A percentile compares a stretch with the other conserved stretches of the same genome.
Conservation (phyloP, 495 filamentous ascomycete species). For the Talaromyces ruber region DNA sequence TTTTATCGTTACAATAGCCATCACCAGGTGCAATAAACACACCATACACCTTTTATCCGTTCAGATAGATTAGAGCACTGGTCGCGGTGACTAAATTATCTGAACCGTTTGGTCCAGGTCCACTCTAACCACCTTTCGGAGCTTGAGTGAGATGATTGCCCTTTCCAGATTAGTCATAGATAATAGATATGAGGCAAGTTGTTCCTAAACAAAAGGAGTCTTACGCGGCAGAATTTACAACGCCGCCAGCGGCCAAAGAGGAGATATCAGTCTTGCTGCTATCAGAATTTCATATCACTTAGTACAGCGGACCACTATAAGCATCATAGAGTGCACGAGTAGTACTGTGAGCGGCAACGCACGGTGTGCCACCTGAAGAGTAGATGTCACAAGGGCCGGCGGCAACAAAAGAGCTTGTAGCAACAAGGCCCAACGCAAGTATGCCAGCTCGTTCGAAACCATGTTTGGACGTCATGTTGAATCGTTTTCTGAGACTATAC, state of each 20-base stretch:
- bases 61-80: constrained; percentile 46
- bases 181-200: constrained; percentile 48
- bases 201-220: constrained; percentile 48
- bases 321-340: constrained; percentile 48
- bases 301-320: constrained; percentile 44
- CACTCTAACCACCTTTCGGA: constrained; percentile 40
- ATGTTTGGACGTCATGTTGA: constrained; percentile 26
- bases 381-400: constrained; percentile 51
- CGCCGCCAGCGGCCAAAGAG: constrained; percentile 41
- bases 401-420: constrained; percentile 27
- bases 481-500: not conserved
- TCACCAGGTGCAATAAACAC: constrained; percentile 47
- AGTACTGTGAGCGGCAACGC: constrained; percentile 50
- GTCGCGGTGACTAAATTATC: constrained; percentile 46
- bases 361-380: constrained; percentile 41
- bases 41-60: constrained; percentile 49
- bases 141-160: constrained; percentile 50
- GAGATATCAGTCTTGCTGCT: constrained; percentile 33
- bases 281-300: constrained; percentile 45
- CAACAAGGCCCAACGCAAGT: constrained; percentile 30
- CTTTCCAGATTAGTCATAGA: constrained; percentile 51
- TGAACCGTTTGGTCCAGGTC: constrained; percentile 42
- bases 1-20: constrained; percentile 45
- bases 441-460: constrained; percentile 16
- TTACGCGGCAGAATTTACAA: constrained; percentile 47